Evolutionary conservation across 768 basidiomycete species (phyloP).

Genomic region (Lactifluus subvellereus): DNA sequence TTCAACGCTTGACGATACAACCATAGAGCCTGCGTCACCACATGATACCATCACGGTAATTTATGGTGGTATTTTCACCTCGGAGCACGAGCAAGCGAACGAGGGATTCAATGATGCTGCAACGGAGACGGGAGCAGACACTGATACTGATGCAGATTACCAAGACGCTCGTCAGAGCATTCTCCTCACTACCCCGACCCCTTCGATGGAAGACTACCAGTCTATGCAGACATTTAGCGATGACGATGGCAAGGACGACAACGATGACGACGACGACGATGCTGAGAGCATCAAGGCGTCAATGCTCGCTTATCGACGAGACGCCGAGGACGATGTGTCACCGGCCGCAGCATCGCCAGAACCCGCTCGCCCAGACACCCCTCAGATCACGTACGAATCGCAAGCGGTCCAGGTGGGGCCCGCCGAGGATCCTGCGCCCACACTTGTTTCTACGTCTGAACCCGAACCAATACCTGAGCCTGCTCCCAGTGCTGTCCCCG

Average conservation of each 20-base stretch:
- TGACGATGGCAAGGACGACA: slow-evolving; percentile 53
- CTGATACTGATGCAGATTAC: slow-evolving; percentile 67
- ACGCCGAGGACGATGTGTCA: slow-evolving; percentile 11
- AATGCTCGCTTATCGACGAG: slow-evolving; percentile 32
- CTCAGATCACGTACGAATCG: slow-evolving; percentile 47
- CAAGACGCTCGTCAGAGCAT: slow-evolving; percentile 69
- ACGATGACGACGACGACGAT: slow-evolving; percentile 54
- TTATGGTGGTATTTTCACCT: slow-evolving; percentile 18
- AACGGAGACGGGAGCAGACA: slow-evolving; percentile 62
- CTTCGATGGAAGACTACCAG: slow-evolving; percentile 36
- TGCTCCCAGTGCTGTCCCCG: slow-evolving; percentile 25
- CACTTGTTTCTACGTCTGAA: neutral
- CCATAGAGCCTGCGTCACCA: slow-evolving; percentile 19
- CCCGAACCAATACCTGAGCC: slow-evolving; percentile 24
- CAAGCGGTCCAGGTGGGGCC: slow-evolving; percentile 35
- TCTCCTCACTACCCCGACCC: slow-evolving; percentile 55
- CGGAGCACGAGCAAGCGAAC: slow-evolving; percentile 36
- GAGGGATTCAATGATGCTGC: slow-evolving; percentile 35
- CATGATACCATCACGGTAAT: slow-evolving; percentile 31
- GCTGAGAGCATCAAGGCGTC: slow-evolving; percentile 70
- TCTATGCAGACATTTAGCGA: slow-evolving; percentile 39
- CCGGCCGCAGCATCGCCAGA: slow-evolving; percentile 12
- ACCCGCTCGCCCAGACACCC: slow-evolving; percentile 22
- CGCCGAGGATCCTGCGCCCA: slow-evolving; percentile 25
- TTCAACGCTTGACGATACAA: slow-evolving; percentile 9